Evolutionary conservation across 2,329 filamentous ascomycete species (phyloP).

Genomic region (Cucurbitaria berberidis): DNA sequence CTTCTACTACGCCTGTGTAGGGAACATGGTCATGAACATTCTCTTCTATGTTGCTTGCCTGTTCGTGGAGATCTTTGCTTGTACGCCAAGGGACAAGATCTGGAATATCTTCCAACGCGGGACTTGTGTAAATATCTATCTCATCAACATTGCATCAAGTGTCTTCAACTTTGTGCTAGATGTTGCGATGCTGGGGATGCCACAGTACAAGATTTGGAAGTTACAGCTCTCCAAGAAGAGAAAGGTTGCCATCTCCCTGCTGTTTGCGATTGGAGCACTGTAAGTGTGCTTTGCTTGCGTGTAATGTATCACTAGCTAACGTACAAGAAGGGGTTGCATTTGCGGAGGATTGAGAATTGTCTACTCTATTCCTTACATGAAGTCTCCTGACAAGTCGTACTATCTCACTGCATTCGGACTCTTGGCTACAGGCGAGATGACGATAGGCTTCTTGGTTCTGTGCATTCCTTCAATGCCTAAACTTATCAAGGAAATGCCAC

Average conservation of each 20-base stretch:
- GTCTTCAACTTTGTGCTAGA: conserved; percentile 2
- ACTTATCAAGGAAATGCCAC: too few relatives aligned
- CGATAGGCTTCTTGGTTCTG: too few relatives aligned
- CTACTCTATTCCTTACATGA: too few relatives aligned
- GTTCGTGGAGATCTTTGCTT: conserved; percentile 45
- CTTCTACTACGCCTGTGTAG: neutral
- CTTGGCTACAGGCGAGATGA: too few relatives aligned
- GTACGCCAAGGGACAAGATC: conserved; percentile 31
- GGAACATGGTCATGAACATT: conserved; percentile 22
- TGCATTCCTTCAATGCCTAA: too few relatives aligned
- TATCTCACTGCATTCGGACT: too few relatives aligned
- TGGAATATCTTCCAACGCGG: neutral
- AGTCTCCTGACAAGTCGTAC: too few relatives aligned
- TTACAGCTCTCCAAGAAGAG: neutral
- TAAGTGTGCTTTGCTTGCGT: too few relatives aligned
- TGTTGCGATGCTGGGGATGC: neutral
- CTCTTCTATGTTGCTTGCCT: conserved; percentile 32
- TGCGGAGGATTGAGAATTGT: too few relatives aligned
- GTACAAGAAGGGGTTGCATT: too few relatives aligned
- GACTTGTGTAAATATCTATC: neutral
- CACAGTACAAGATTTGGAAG: neutral
- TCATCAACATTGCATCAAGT: neutral
- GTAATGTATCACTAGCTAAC: too few relatives aligned
- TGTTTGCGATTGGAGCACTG: neutral
- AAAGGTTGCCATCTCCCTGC: neutral